Percentiles rank a stretch among this genome's conserved stretches.
phyloP scores from a whole-genome alignment of 441 rosid genomes.

The Hura crepitans region DNA sequence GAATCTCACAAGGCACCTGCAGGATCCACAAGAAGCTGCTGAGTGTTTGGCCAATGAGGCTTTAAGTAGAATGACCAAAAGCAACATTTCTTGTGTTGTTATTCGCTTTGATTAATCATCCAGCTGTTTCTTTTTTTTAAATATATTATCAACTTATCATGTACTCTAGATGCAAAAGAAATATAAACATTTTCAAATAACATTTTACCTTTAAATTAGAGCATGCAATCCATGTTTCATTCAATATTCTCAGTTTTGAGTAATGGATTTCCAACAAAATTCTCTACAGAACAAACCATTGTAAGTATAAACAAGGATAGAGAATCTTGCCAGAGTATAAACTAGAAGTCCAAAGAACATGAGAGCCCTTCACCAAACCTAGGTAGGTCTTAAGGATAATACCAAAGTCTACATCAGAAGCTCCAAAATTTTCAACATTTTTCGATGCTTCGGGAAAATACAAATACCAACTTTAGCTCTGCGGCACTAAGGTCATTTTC shows the following conservation, averaged over 20 bases:
- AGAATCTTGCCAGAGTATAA: too few species aligned
- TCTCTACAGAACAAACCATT: too few species aligned
- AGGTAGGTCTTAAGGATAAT: background rate
- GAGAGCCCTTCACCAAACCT: background rate
- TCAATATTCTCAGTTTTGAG: too few species aligned
- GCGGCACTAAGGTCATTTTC: background rate
- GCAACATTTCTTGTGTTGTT: slow-evolving; percentile 60
- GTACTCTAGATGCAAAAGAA: background rate
- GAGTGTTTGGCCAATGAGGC: slow-evolving; percentile 74
- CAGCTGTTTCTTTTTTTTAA: background rate
- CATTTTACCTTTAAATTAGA: background rate
- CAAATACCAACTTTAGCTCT: background rate
- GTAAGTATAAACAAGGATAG: too few species aligned
- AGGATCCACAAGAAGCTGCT: slow-evolving; percentile 72
- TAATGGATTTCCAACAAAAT: too few species aligned
- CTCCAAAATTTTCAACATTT: too few species aligned
- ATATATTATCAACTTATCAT: background rate
- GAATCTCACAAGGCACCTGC: slow-evolving; percentile 54
- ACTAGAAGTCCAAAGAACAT: too few species aligned
- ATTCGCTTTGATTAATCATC: slow-evolving; percentile 46
- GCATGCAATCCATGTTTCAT: too few species aligned
- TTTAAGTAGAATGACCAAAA: slow-evolving; percentile 52
- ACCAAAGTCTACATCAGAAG: too few species aligned
- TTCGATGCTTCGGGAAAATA: too few species aligned
- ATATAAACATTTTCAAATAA: background rate